A percentile compares a stretch with the other conserved stretches of the same genome.
Evolutionary conservation across 257 asterid species (phyloP).

Genomic region (Scutellaria minor): DNA sequence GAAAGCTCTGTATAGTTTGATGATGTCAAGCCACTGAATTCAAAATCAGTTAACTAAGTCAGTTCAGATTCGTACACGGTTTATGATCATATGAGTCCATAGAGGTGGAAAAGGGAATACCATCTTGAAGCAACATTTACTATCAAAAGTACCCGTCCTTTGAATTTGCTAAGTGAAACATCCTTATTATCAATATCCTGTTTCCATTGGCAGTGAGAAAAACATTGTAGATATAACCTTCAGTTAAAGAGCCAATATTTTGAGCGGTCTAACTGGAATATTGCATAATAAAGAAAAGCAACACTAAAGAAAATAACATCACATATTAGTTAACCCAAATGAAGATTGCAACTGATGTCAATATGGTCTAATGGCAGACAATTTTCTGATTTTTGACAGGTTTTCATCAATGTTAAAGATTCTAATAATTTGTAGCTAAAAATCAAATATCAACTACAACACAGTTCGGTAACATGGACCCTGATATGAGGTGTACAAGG

Average conservation of each 20-base stretch:
- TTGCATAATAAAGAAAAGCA: neutral
- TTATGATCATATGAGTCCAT: neutral
- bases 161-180: slow-evolving; percentile 77
- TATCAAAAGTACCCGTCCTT: slow-evolving; percentile 75
- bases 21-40: slow-evolving; percentile 85
- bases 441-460: neutral
- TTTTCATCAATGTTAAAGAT: neutral
- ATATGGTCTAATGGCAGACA: neutral
- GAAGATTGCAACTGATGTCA: neutral
- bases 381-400: neutral
- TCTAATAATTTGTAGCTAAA: neutral
- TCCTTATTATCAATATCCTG: slow-evolving; percentile 91
- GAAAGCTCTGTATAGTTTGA: slow-evolving; percentile 91
- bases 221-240: neutral
- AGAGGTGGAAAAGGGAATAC: slow-evolving; percentile 43
- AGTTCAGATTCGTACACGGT: slow-evolving; percentile 14
- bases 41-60: slow-evolving; percentile 41
- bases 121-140: slow-evolving; percentile 98
- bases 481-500: no score
- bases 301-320: neutral
- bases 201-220: slow-evolving; percentile 15
- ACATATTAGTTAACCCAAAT: neutral
- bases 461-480: no score
- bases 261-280: neutral
- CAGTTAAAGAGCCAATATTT: neutral